Base-by-base conservation (phyloP, 73 alveolate species). In the Paramecium sonneborni region DNA sequence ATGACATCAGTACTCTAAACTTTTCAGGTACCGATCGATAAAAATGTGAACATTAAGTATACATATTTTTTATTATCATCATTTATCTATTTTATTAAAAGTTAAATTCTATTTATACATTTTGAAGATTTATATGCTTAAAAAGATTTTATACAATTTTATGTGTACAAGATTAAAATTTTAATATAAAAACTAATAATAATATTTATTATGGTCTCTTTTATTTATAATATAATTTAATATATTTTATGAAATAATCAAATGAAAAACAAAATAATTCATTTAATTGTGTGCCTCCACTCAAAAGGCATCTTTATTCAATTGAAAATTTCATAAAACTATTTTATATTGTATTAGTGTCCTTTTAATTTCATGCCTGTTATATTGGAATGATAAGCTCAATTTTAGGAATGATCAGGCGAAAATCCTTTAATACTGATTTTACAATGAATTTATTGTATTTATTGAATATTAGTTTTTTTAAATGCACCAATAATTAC, bases 301-400 rank as follows among this genome's bases (percentile, higher is more conserved):
- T 79, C 8, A 79, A 79, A 44, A 79, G 90, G 28, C 15, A 24
- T 38, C 74, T 79, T 24, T 79, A 30, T 39, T 30, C 90, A 0
- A 39, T 44, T 23, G 90, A 79, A 26, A 79, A 79, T 44, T 43
- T 43, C 28, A 30, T 39, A 1, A 79, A 79, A 46, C 55, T 46
- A 24, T 21, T 79, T 24, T 79, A 79, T 21, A n/a, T 79, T 37
- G 48, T 79, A n/a, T 43, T 44, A 18, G 72, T 39, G n/a, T 43
- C 72, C 28, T 43, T 79, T 79, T 18, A 79, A 43, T 43, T 79
- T 79, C 76, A 79, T 7, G 76, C 76, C 4, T 43, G 55, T 23
- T 79, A 79, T 79, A 43, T 79, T 20, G 90, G 90, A 41, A 79
- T 79, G 41, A 24, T 79, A 24, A 10, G 43, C 46, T 79, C 76